Percentiles rank a stretch among this genome's conserved stretches.
Evolutionary conservation across 768 basidiomycete genomes (phyloP).

Genomic region (Lentinula sp.): DNA sequence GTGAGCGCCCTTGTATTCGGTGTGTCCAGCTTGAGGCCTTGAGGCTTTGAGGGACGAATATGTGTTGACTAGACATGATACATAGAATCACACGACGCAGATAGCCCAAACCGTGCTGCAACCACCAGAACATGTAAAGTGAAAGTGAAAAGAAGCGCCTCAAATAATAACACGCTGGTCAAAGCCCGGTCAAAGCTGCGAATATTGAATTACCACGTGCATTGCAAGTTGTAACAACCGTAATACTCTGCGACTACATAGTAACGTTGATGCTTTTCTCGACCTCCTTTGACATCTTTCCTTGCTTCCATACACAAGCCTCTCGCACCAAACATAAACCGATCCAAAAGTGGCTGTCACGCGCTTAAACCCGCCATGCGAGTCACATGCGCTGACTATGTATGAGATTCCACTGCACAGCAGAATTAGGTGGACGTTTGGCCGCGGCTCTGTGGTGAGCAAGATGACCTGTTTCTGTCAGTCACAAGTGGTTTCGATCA

Average conservation of each 20-base stretch:
- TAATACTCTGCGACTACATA: too few relatives aligned
- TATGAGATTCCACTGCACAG: neutral
- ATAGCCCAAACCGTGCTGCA: too few relatives aligned
- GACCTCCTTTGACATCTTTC: neutral
- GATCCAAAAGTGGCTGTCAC: neutral
- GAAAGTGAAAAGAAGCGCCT: too few relatives aligned
- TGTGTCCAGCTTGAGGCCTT: neutral
- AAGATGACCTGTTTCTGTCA: neutral
- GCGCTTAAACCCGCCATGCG: neutral
- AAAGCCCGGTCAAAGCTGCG: too few relatives aligned
- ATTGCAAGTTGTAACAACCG: too few relatives aligned
- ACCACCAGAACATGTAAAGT: too few relatives aligned
- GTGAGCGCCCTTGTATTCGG: neutral
- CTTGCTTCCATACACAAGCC: neutral
- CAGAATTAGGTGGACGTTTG: slow-evolving; percentile 30
- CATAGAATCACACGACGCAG: too few relatives aligned
- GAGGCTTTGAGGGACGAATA: too few relatives aligned
- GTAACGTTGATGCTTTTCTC: too few relatives aligned
- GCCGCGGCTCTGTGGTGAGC: slow-evolving; percentile 35
- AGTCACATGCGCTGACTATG: neutral
- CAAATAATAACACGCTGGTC: too few relatives aligned
- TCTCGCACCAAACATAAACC: neutral
- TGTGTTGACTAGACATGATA: too few relatives aligned
- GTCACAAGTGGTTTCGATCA: neutral
- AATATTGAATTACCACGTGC: too few relatives aligned